Percentiles rank a stretch among this genome's conserved stretches.
Conservation (phyloP, 2,329 filamentous ascomycete genomes). For the Stromatinia cepivora region DNA sequence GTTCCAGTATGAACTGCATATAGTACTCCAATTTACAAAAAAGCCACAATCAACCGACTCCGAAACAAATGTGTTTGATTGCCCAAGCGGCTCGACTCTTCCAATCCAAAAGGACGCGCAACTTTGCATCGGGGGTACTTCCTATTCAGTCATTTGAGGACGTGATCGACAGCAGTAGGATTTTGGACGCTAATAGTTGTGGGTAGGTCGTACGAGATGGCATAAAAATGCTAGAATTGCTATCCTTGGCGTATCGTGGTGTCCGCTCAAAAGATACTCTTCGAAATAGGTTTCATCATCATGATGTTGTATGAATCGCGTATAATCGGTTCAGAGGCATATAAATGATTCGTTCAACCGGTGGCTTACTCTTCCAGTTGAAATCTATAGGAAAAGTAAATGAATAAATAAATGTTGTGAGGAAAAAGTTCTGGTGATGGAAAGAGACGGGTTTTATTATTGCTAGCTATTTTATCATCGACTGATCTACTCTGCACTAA, state of each 20-base stretch:
- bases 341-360: not conserved
- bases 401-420: not conserved
- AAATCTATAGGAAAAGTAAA: not conserved
- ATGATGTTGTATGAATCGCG: not conserved
- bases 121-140: conserved; percentile 19
- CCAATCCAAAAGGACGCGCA: conserved; percentile 14
- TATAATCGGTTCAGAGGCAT: not conserved
- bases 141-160: conserved; percentile 10
- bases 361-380: not conserved
- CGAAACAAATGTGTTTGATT: conserved; percentile 15
- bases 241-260: not conserved
- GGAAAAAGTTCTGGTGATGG: not conserved
- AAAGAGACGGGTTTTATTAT: not conserved
- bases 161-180: conserved; percentile 13
- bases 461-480: not conserved
- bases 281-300: not conserved
- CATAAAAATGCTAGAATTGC: conserved; percentile 14
- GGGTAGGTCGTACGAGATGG: conserved; percentile 12
- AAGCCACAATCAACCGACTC: conserved; percentile 15
- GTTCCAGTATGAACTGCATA: conserved; percentile 1
- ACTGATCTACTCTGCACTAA: not conserved
- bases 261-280: too few relatives aligned
- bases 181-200: conserved; percentile 2
- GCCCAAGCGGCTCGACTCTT: conserved; percentile 20
- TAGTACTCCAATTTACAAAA: not conserved